Base-by-base conservation (phyloP, 331 rosid species). In the Pyracantha coccinea region DNA sequence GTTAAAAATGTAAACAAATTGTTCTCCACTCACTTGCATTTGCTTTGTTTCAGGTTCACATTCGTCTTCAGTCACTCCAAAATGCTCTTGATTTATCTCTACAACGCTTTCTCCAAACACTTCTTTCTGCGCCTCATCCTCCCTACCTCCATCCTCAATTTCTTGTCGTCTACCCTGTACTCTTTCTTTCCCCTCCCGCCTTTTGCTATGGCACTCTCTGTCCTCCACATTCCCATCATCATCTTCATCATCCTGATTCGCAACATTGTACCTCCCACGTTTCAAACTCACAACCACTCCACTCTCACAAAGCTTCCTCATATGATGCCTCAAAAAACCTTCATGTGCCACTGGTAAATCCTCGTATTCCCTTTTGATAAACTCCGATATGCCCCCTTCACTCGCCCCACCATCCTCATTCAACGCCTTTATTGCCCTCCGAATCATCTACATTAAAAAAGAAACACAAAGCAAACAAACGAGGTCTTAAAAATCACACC, bases 291-390 rank as follows among this genome's bases (percentile, higher is more conserved):
- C 27, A 27, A 83, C 27, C 83, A 75, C 81, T 15, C 86, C 64
- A 16, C 67, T 79, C 80, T 75, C 81, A 77, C 84, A 83, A 47
- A 79, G 81, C 60, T 75, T 79, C 66, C 83, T 71, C 81, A 83
- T 53, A 79, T 83, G 78, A 66, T 33, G 79, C 60, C 68, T 76
- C 68, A 83, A 15, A 68, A 75, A 61, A 14, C 41, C 69, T 20
- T 75, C 66, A 25, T 79, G 86, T 3, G 78, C 81, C 78, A 71
- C 35, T 4, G 86, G 79, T 8, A 83, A 72, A 76, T 67, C 78
- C 68, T 72, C 54, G 14, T 71, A 67, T 14, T 71, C 74, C 69
- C 50, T 83, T 70, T 27, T 54, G 25, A 83, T 79, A 66, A 79
- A 83, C 21, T 75, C 76, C 3, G 81, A 71, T 60, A 83, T 71